Evolutionary conservation across 2,329 filamentous ascomycete genomes (phyloP).

Genomic region (Lasiodiplodia gonubiensis): DNA sequence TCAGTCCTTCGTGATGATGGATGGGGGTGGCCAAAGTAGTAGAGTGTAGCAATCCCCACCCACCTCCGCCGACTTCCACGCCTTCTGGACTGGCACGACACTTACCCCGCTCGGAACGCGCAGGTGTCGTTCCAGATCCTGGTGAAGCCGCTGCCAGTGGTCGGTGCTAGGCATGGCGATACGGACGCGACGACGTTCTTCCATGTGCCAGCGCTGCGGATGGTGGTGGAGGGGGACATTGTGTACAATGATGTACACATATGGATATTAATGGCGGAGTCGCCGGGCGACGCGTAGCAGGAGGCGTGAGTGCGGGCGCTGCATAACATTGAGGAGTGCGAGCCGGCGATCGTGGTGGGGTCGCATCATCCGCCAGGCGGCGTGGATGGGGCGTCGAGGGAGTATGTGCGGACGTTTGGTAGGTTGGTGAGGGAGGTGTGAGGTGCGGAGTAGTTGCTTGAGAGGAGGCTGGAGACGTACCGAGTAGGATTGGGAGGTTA

Average conservation of each 20-base stretch:
- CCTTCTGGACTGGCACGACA: too few relatives aligned
- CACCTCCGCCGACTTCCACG: too few relatives aligned
- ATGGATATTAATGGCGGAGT: constrained; percentile 44
- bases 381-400: constrained; percentile 37
- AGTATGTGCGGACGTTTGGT: constrained; percentile 37
- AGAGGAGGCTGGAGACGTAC: constrained; percentile 29
- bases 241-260: constrained; percentile 48
- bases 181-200: constrained; percentile 43
- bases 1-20: too few relatives aligned
- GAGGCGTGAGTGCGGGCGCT: constrained; percentile 43
- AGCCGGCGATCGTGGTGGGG: constrained; percentile 41
- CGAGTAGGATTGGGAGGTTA: constrained; percentile 30
- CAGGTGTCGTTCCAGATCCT: constrained; percentile 20
- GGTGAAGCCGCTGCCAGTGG: constrained; percentile 28
- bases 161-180: constrained; percentile 32
- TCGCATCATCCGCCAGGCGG: constrained; percentile 40
- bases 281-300: constrained; percentile 37
- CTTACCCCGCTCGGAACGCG: too few relatives aligned
- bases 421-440: constrained; percentile 11
- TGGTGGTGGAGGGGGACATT: constrained; percentile 48
- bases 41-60: too few relatives aligned
- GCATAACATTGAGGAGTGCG: constrained; percentile 39
- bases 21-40: too few relatives aligned
- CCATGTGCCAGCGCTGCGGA: constrained; percentile 41
- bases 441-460: constrained; percentile 26